A percentile compares a stretch with the other conserved stretches of the same genome.
Conservation (phyloP, 306 rosid genomes). For the Cicer cuneatum region DNA sequence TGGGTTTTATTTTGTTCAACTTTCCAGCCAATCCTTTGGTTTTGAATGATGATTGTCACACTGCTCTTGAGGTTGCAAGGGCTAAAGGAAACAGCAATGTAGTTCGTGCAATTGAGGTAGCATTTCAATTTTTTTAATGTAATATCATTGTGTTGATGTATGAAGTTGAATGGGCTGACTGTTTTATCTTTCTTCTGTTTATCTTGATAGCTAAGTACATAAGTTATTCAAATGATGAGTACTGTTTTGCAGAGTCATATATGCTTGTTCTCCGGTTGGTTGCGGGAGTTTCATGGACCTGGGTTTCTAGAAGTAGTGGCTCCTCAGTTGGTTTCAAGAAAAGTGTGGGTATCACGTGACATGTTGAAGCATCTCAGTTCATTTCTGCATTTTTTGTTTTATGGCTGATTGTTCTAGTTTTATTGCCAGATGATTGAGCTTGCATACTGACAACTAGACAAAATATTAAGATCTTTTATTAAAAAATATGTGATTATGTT, state of each 20-base stretch:
- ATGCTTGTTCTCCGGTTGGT: slow-evolving; percentile 92
- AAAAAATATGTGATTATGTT: slow-evolving; percentile 21
- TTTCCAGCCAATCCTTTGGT: slow-evolving; percentile 81
- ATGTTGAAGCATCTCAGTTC: slow-evolving; percentile 44
- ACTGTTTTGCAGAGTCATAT: slow-evolving; percentile 69
- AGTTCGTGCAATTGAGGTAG: slow-evolving; percentile 90
- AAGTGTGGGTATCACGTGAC: slow-evolving; percentile 71
- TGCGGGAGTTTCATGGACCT: slow-evolving; percentile 90
- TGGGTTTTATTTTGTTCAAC: slow-evolving; percentile 30
- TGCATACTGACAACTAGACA: slow-evolving; percentile 34
- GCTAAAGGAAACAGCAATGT: slow-evolving; percentile 76
- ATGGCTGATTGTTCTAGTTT: slow-evolving; percentile 16
- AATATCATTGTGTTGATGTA: slow-evolving; percentile 2
- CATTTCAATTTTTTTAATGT: slow-evolving; percentile 23
- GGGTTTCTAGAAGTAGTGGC: slow-evolving; percentile 89
- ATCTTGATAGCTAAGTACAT: slow-evolving; percentile 27
- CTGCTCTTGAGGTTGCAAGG: slow-evolving; percentile 89
- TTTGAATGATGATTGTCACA: slow-evolving; percentile 95
- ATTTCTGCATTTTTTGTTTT: slow-evolving; percentile 23
- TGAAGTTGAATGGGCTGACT: slow-evolving; percentile 35
- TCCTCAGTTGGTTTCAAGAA: slow-evolving; percentile 79
- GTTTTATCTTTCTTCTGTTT: slow-evolving; percentile 33
- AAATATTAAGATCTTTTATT: slow-evolving; percentile 2
- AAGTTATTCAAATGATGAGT: slow-evolving; percentile 38
- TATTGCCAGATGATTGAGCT: slow-evolving; percentile 40